A percentile compares a stretch with the other conserved stretches of the same genome.
phyloP scores from a whole-genome alignment of 2,329 filamentous ascomycete genomes.

The Alternaria consortialis region DNA sequence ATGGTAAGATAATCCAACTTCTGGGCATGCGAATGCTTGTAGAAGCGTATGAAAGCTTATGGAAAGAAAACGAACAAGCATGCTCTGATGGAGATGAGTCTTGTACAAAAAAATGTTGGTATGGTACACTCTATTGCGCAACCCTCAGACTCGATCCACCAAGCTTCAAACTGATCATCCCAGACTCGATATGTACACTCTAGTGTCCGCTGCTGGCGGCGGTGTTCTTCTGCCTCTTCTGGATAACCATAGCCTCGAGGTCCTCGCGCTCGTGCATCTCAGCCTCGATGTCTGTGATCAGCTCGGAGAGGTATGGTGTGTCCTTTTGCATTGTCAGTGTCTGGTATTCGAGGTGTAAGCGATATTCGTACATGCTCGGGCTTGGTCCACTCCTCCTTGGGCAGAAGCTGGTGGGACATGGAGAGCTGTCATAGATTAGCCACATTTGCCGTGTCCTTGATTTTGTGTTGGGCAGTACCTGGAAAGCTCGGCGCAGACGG shows the following conservation, averaged over 20 bases:
- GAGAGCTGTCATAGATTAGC: constrained; percentile 64
- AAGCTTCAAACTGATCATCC: constrained; percentile 19
- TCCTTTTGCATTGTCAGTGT: constrained; percentile 61
- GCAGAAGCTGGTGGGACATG: constrained; percentile 70
- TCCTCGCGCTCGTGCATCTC: constrained; percentile 73
- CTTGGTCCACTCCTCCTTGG: constrained; percentile 73
- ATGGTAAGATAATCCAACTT: not conserved
- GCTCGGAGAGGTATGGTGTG: constrained; percentile 69
- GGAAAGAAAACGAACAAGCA: not conserved
- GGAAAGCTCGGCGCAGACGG: constrained; percentile 93
- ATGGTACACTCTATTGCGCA: constrained; percentile 55
- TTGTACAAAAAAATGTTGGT: constrained; percentile 37
- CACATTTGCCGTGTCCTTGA: not conserved
- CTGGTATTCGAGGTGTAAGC: not conserved
- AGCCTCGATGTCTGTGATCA: constrained; percentile 74
- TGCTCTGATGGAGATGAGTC: constrained; percentile 13
- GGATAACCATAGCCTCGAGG: constrained; percentile 71
- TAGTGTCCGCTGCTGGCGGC: constrained; percentile 31
- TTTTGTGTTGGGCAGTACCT: constrained; percentile 62
- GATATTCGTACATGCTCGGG: constrained; percentile 65
- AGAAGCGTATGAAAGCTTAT: not conserved
- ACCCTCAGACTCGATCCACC: constrained; percentile 25
- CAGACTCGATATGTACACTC: constrained; percentile 31
- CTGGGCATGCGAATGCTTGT: not conserved
- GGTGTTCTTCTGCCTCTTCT: constrained; percentile 49